Evolutionary conservation across 2,329 filamentous ascomycete species (phyloP), one percentile per base, ranked within the genome.

Genomic region (Leptographium galeiforme): DNA sequence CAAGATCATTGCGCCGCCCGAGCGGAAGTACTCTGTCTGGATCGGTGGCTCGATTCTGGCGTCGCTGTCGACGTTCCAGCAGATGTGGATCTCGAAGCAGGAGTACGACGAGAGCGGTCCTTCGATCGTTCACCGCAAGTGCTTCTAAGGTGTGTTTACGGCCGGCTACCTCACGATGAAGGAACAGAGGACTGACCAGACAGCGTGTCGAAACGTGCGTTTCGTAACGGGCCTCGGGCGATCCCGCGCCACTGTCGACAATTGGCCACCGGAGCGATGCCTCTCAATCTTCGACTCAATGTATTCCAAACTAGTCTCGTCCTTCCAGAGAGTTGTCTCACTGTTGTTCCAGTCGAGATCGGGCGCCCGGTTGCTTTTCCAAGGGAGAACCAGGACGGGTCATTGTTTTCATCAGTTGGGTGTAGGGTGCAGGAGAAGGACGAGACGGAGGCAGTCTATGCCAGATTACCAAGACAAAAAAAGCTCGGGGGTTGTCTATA

Each of bases 61-160:
- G 66, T 98, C 93, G 61, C 87, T 98, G 68, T 98, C 93, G 65
- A 98, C 93, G 76, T 98, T 98, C 91, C 93, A 98, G 83, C 93
- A 98, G 81, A 98, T 98, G 93, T 98, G 93, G 93, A 97, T 98
- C 85, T 98, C 93, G 68, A 98, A 98, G 89, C 93, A 98, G 81
- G 91, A 97, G 82, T 97, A 97, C 85, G 93, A 98, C 81, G 93
- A 97, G 89, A 93, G 86, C 75, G 91, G 91, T 78, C 93, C 91
- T 67, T 96, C 90, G 70, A 97, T 97, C 71, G 91, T 97, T 68
- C 91, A 97, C 87, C 88, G 90, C 85, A 97, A 96, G 89, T 96
- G 91, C 88, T 96, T 96, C 87, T 96, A 95, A 95, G 85, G 82
- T 84, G 69, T 66, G 18, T 41, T 33, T n/a, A n/a, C n/a, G n/a